A percentile compares a stretch with the other conserved stretches of the same genome.
Evolutionary conservation across 2,329 filamentous ascomycete genomes (phyloP).

Genomic region (Aphanocladium album): DNA sequence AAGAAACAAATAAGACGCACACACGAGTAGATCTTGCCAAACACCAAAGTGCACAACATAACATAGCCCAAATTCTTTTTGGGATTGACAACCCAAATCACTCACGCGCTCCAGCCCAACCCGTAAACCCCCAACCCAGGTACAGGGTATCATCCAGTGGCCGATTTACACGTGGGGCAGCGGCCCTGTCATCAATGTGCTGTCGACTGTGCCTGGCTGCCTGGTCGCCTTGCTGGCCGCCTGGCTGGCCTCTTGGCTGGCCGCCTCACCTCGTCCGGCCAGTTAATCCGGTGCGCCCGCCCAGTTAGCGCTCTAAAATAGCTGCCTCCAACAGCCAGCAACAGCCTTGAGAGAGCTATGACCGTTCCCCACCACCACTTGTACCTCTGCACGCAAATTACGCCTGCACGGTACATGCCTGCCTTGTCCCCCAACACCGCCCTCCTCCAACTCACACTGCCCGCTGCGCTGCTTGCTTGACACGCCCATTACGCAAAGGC

Average conservation of each 20-base stretch:
- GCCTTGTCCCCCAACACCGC: neutral
- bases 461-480: neutral
- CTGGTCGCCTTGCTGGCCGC: neutral
- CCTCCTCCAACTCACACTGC: neutral
- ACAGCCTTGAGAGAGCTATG: neutral
- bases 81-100: too few species aligned
- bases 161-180: constrained; percentile 3
- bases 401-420: neutral
- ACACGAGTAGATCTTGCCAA: too few species aligned
- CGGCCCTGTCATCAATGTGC: neutral
- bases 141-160: neutral
- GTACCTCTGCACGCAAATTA: neutral
- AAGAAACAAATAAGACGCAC: too few species aligned
- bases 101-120: neutral
- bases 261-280: neutral
- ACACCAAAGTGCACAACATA: too few species aligned
- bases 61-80: too few species aligned
- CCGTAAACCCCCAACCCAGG: neutral
- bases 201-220: neutral
- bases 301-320: neutral
- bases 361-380: neutral
- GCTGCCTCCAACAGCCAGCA: neutral
- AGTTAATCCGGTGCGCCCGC: neutral
- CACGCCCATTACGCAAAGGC: constrained; percentile 35
- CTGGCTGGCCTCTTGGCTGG: neutral